These are phyloP conservation scores for Stemphylium beticola DNA, from an alignment of 2,329 filamentous ascomycete species.

Conservation along the genomic window DNA sequence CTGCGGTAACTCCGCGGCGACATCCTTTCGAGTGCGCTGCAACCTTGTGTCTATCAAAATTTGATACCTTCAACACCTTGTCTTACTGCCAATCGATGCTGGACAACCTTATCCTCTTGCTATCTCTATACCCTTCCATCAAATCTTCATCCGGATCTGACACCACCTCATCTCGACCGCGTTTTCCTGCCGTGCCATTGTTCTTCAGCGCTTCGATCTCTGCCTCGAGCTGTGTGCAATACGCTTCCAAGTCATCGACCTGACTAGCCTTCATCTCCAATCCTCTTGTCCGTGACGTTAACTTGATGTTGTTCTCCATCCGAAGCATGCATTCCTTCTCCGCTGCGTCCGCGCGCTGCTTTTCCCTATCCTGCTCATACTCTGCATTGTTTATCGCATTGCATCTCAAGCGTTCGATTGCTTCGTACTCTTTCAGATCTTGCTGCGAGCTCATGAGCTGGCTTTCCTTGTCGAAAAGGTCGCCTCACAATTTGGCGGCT, in stretches of 20 bases:
- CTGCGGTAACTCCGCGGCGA: constrained; percentile 9
- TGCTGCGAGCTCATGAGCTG: background rate
- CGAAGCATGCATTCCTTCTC: background rate
- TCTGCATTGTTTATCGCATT: background rate
- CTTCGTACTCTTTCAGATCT: background rate
- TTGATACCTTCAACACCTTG: background rate
- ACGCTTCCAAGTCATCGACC: background rate
- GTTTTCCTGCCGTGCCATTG: background rate
- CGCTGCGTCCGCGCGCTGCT: constrained; percentile 1
- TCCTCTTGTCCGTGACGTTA: background rate
- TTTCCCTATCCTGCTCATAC: background rate
- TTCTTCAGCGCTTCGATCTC: background rate
- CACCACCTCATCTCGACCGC: background rate
- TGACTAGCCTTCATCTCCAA: background rate
- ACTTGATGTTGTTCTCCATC: background rate
- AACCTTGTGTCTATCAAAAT: background rate
- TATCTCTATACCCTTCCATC: background rate
- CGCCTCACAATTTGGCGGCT: background rate
- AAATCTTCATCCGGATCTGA: background rate
- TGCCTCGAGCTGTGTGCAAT: constrained; percentile 1
- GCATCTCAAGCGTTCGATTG: background rate
- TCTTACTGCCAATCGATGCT: background rate
- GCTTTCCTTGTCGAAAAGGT: constrained; percentile 1
- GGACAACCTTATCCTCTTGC: background rate
- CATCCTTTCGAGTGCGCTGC: background rate